Evolutionary conservation across 108 stramenopile genomes (phyloP).

Genomic region (Skeletonema grethae): DNA sequence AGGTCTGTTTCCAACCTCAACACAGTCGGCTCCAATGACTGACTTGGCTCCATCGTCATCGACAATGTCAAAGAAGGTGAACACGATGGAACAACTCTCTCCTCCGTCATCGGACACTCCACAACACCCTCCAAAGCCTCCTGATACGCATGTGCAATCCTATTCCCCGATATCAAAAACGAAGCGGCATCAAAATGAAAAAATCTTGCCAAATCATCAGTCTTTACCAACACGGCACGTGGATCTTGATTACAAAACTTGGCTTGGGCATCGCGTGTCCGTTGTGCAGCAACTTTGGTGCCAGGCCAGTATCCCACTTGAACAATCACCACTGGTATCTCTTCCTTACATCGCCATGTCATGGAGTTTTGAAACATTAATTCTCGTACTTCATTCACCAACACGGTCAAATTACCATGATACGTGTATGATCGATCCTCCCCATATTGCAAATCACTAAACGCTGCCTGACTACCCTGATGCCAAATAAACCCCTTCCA

Average conservation of each 20-base stretch:
- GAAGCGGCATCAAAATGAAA: constrained; percentile 21
- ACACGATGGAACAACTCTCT: background rate
- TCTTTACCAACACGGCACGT: constrained; percentile 6
- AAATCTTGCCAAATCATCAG: constrained; percentile 4
- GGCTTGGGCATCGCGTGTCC: constrained; percentile 10
- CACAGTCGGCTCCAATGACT: background rate
- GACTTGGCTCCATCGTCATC: background rate
- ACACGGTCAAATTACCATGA: constrained; percentile 17
- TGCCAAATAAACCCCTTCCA: constrained; percentile 21
- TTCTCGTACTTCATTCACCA: constrained; percentile 4
- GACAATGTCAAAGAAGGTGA: background rate
- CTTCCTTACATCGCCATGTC: constrained; percentile 14
- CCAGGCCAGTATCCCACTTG: constrained; percentile 10
- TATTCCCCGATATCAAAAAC: constrained; percentile 14
- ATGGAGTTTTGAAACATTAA: constrained; percentile 18
- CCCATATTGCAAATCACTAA: background rate
- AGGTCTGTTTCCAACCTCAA: too few relatives aligned
- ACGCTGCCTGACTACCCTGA: constrained; percentile 11
- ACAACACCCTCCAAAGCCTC: background rate
- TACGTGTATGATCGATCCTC: background rate
- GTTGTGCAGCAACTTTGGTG: background rate
- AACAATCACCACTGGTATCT: constrained; percentile 14
- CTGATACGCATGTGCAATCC: constrained; percentile 14
- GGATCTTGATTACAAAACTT: constrained; percentile 8
- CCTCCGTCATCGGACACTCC: background rate